Percentiles rank a stretch among this genome's conserved stretches.
Conservation (phyloP, 2,329 filamentous ascomycete genomes). For the Paraconiothyrium sp. region DNA sequence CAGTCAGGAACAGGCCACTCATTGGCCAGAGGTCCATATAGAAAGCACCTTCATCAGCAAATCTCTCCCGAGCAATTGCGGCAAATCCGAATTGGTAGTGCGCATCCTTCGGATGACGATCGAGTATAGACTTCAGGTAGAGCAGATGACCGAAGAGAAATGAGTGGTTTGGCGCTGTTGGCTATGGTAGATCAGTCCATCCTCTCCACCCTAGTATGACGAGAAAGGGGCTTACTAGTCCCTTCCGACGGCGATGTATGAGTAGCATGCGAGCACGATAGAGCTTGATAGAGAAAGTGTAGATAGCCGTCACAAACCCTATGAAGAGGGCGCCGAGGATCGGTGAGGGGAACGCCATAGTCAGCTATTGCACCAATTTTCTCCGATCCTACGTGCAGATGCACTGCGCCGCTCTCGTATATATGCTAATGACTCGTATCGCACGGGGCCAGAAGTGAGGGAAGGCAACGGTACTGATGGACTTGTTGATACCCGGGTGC, state of each 20-base stretch:
- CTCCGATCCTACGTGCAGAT: no score
- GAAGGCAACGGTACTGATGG: no score
- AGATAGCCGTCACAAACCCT: constrained; percentile 2
- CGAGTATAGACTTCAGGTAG: constrained; percentile 15
- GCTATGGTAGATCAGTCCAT: constrained; percentile 9
- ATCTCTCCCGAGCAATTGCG: constrained; percentile 15
- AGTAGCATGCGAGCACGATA: constrained; percentile 15
- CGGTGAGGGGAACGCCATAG: neutral
- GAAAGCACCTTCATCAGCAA: constrained; percentile 10
- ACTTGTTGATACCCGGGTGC: no score
- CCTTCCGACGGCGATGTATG: constrained; percentile 14
- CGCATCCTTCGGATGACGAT: constrained; percentile 19
- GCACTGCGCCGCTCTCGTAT: no score
- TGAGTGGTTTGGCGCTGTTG: constrained; percentile 19
- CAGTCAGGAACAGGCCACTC: constrained; percentile 12
- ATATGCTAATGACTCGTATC: no score
- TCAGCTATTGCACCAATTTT: neutral
- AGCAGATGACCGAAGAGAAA: constrained; percentile 22
- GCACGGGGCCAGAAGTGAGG: no score
- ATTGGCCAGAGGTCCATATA: constrained; percentile 23
- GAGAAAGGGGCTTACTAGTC: neutral
- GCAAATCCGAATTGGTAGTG: constrained; percentile 19
- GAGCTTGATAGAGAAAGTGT: constrained; percentile 3
- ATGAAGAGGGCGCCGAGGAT: neutral
- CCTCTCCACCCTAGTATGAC: neutral